Base-by-base conservation (phyloP, 2,329 filamentous ascomycete genomes). In the Sporothrix inflata region DNA sequence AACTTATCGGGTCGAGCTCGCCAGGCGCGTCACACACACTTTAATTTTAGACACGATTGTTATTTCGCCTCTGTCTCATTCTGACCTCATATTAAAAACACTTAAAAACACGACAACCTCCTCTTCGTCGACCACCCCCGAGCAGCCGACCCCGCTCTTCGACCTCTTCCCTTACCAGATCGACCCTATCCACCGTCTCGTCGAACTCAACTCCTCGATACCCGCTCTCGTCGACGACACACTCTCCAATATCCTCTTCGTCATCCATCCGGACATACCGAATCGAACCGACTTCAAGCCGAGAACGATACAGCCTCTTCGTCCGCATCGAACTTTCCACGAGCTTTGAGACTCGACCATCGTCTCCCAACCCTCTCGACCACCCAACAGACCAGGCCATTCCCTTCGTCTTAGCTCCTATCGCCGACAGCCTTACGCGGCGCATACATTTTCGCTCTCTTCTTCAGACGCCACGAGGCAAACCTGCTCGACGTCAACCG, bases 11-110 rank as follows among this genome's bases (percentile, higher is more conserved):
- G 67, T 70, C 19, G 47, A 42, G 11, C 38, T 45, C 55, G 11
- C 55, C 19, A 63, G 51, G 69, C 72, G 69, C 69, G 53, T 72
- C 69, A 47, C 71, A 70, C 65, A 67, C 61, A 67, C 57, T 45
- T 53, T 55, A 51, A 70, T 49, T 70, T 51, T 27, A 53, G n/a
- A 45, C 45, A 63, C 57, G 40, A 42, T 42, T 19, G 30, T 27
- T 19, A 55, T 69, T 68, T 69, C n/a, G 66, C 66, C 49, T 53
- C 30, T 69, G 66, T 21, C 49, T 69, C 63, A 66, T 55, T 55
- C 49, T 55, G 66, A 53, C 30, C 42, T 55, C n/a, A 69, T 55
- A 45, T n/a, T 19, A 42, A 42, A 55, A 40, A 24, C 30, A 40
- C 42, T 65, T 53, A 40, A 68, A 53, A 27, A 30, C 65, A 40